Evolutionary conservation across 208 protist genomes (phyloP).

Genomic region (Acanthamoeba triangularis): DNA sequence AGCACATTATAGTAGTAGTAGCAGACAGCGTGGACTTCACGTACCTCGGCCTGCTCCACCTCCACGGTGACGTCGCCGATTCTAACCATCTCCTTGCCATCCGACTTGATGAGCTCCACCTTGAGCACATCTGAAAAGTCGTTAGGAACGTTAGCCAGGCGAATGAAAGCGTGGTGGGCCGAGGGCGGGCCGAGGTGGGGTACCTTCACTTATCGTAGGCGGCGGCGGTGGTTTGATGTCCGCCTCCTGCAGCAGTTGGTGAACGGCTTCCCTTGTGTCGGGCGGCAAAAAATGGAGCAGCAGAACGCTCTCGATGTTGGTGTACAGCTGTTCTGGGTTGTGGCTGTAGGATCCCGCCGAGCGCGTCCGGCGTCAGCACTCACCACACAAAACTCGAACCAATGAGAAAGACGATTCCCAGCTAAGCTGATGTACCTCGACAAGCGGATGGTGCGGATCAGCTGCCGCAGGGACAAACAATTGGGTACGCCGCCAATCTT

Average conservation of each 20-base stretch:
- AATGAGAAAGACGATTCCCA: not conserved
- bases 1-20: not conserved
- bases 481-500: conserved; percentile 82
- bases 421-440: no score
- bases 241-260: conserved; percentile 54
- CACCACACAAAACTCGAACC: not conserved
- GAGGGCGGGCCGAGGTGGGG: no score
- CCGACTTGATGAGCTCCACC: conserved; percentile 1
- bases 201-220: not conserved
- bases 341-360: not conserved
- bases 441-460: conserved; percentile 80
- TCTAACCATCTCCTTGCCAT: not conserved
- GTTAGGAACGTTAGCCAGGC: not conserved
- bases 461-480: conserved; percentile 82
- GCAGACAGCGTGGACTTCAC: not conserved
- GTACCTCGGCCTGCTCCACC: conserved; percentile 62
- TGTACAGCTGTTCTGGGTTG: not conserved
- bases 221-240: conserved; percentile 34
- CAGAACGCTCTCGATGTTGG: conserved; percentile 57
- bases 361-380: no score
- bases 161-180: not conserved
- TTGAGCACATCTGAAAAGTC: conserved; percentile 76
- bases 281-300: conserved; percentile 66
- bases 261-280: conserved; percentile 31
- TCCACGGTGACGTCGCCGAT: conserved; percentile 63